phyloP scores from a whole-genome alignment of 2,329 filamentous ascomycete genomes.

The Colletotrichum sp. region DNA sequence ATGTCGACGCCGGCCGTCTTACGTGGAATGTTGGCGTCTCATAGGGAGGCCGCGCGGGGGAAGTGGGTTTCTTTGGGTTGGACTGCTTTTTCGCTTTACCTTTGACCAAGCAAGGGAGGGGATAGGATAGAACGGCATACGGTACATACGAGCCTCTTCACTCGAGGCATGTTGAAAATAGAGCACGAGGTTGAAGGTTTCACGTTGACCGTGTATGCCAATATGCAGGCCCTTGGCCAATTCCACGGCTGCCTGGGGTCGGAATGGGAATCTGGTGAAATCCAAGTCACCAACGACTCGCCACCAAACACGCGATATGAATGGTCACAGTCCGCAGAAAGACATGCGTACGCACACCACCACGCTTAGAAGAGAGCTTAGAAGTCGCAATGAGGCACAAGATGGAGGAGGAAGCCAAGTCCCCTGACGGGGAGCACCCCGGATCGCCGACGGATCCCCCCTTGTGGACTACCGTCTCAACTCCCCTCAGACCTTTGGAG shows the following conservation, averaged over 20 bases:
- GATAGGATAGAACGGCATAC: not conserved
- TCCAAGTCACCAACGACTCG: not conserved
- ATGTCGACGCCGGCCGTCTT: not conserved
- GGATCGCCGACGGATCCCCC: constrained; percentile 4
- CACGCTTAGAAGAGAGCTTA: not conserved
- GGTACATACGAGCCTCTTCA: not conserved
- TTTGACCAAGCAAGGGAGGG: not conserved
- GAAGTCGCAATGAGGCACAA: not conserved
- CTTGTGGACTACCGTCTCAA: too few relatives aligned
- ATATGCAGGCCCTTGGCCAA: not conserved
- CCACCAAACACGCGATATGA: not conserved
- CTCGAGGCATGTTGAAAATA: not conserved
- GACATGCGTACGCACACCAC: not conserved
- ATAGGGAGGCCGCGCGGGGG: not conserved
- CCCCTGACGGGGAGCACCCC: not conserved
- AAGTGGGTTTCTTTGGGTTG: not conserved
- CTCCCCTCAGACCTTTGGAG: too few relatives aligned
- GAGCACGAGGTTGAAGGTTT: not conserved
- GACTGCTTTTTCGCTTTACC: not conserved
- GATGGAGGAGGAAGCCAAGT: not conserved
- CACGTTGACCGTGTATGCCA: not conserved
- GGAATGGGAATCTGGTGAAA: not conserved
- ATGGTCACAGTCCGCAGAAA: not conserved
- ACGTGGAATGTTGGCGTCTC: not conserved
- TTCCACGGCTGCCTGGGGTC: not conserved